Percentiles rank a stretch among this genome's conserved stretches.
Evolutionary conservation across 208 protist genomes (phyloP).

Genomic region (Vickermania ingenoplastis): DNA sequence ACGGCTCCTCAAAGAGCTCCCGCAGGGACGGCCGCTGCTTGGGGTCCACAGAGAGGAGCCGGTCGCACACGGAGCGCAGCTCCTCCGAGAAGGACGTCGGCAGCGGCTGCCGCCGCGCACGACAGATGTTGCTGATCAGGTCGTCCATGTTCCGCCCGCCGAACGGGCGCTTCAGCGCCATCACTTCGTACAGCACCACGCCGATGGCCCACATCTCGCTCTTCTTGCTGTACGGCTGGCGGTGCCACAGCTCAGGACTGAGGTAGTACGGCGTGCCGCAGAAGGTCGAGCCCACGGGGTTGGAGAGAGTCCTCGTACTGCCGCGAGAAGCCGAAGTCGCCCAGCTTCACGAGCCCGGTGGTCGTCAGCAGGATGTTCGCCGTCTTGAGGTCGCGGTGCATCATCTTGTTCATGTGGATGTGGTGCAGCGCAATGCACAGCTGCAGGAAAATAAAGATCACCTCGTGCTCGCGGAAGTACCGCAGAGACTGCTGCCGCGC

Average conservation of each 20-base stretch:
- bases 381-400: conserved; percentile 85
- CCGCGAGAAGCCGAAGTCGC: conserved; percentile 80
- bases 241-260: conserved; percentile 87
- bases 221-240: conserved; percentile 90
- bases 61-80: conserved; percentile 40
- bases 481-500: conserved; percentile 37
- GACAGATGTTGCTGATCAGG: conserved; percentile 78
- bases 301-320: conserved; percentile 82
- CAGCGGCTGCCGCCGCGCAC: conserved; percentile 35
- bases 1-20: conserved; percentile 57
- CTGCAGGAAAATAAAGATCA: conserved; percentile 80
- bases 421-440: conserved; percentile 78
- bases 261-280: conserved; percentile 90
- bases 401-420: conserved; percentile 84
- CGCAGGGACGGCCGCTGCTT: conserved; percentile 46
- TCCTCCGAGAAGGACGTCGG: conserved; percentile 32
- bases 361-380: conserved; percentile 83
- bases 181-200: conserved; percentile 80
- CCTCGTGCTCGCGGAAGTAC: conserved; percentile 82
- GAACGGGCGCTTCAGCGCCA: conserved; percentile 75
- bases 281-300: conserved; percentile 78
- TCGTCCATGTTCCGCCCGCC: conserved; percentile 77
- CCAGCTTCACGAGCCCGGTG: conserved; percentile 76
- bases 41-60: conserved; percentile 52
- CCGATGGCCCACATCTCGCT: conserved; percentile 90